phyloP scores from a whole-genome alignment of 2,329 filamentous ascomycete genomes.

The Beauveria brongniartii region DNA sequence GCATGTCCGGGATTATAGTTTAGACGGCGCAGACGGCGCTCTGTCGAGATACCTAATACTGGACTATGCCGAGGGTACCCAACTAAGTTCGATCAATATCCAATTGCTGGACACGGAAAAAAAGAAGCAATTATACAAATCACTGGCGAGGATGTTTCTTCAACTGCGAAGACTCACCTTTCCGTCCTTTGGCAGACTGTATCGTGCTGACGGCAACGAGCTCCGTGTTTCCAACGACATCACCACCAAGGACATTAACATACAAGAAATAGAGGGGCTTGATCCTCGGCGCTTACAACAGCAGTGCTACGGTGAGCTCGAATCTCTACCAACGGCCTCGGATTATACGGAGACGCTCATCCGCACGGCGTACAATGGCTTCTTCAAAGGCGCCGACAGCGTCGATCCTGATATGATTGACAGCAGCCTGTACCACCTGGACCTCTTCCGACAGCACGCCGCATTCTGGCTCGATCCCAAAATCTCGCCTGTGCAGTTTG shows the following conservation, averaged over 20 bases:
- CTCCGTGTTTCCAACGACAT: slow-evolving; percentile 12
- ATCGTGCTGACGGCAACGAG: background rate
- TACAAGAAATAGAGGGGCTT: slow-evolving; percentile 19
- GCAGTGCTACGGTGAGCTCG: slow-evolving; percentile 9
- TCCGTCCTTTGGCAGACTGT: slow-evolving; percentile 13
- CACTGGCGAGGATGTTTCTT: slow-evolving; percentile 10
- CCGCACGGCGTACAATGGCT: slow-evolving; percentile 19
- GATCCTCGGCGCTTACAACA: slow-evolving; percentile 15
- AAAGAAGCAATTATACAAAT: background rate
- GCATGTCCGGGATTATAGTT: slow-evolving; percentile 10
- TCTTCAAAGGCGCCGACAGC: slow-evolving; percentile 14
- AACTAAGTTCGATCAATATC: slow-evolving; percentile 1
- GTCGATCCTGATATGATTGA: slow-evolving; percentile 16
- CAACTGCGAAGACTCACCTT: slow-evolving; percentile 15
- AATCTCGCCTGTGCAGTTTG: slow-evolving; percentile 16
- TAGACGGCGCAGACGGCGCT: background rate
- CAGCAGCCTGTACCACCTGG: slow-evolving; percentile 17
- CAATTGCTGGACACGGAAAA: background rate
- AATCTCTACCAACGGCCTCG: slow-evolving; percentile 15
- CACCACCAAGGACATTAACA: slow-evolving; percentile 17
- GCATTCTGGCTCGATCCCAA: slow-evolving; percentile 9
- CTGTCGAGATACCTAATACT: slow-evolving; percentile 16
- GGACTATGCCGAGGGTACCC: slow-evolving; percentile 14
- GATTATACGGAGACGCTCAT: slow-evolving; percentile 19
- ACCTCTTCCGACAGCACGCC: slow-evolving; percentile 15